A percentile compares a stretch with the other conserved stretches of the same genome.
Evolutionary conservation across 2,329 filamentous ascomycete genomes (phyloP).

Genomic region (Atkinsonella hypoxylon): DNA sequence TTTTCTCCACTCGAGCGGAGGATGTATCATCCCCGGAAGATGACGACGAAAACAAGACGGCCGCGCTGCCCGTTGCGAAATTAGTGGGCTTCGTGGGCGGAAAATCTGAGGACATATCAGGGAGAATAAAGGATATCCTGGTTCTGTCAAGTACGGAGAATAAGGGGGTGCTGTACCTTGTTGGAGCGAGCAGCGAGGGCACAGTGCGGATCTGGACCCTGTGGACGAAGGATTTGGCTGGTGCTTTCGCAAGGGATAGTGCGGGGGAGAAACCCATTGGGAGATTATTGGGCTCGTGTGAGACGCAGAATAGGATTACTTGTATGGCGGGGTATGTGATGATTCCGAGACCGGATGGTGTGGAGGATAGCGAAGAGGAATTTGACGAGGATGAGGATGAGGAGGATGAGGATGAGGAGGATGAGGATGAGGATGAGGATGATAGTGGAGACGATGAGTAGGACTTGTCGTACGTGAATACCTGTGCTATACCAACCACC

Average conservation of each 20-base stretch:
- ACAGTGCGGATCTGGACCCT: conserved; percentile 68
- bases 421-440: conserved; percentile 18
- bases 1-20: conserved; percentile 58
- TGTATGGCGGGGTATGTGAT: conserved; percentile 81
- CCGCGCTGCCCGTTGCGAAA: conserved; percentile 43
- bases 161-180: conserved; percentile 38
- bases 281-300: conserved; percentile 60
- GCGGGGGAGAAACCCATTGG: conserved; percentile 35
- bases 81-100: conserved; percentile 72
- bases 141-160: conserved; percentile 37
- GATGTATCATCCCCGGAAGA: conserved; percentile 28
- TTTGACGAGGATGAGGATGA: conserved; percentile 29
- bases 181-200: conserved; percentile 77
- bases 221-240: conserved; percentile 26
- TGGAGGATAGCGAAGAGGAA: conserved; percentile 46
- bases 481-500: background rate
- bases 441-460: conserved; percentile 11
- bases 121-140: conserved; percentile 82
- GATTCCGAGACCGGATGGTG: conserved; percentile 52
- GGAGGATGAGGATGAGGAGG: conserved; percentile 23
- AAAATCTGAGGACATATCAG: conserved; percentile 49
- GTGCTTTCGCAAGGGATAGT: conserved; percentile 15
- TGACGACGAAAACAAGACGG: conserved; percentile 18
- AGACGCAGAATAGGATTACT: conserved; percentile 80
- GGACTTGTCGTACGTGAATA: background rate